A percentile compares a stretch with the other conserved stretches of the same genome.
These are phyloP conservation scores for Cornus florida DNA, from an alignment of 148 eudicot species.

Conservation along the genomic window DNA sequence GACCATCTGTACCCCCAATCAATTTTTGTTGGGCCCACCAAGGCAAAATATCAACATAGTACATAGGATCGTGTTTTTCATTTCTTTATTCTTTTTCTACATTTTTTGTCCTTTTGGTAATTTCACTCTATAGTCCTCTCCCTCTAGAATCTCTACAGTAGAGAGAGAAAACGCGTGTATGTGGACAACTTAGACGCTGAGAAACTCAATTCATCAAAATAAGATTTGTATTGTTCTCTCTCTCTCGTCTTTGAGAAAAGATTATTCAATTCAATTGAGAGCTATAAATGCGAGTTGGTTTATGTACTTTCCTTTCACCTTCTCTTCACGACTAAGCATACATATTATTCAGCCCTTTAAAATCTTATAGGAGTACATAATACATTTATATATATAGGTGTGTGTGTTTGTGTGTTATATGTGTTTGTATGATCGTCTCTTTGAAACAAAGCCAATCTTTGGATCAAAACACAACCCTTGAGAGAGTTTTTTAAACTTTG, in stretches of 20 bases:
- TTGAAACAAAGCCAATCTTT: background rate
- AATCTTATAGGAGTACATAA: background rate
- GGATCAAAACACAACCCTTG: background rate
- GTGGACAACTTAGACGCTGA: conserved; percentile 11
- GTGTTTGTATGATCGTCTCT: background rate
- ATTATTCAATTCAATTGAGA: background rate
- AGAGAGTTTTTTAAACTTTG: background rate
- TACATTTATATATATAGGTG: conserved; percentile 3
- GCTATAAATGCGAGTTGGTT: conserved; percentile 54
- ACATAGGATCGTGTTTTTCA: too few relatives aligned
- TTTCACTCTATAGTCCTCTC: background rate
- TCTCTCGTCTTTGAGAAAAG: background rate
- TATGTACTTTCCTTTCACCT: conserved; percentile 26
- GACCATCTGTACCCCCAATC: too few relatives aligned
- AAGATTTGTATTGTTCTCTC: background rate
- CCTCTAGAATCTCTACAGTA: background rate
- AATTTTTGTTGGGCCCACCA: too few relatives aligned
- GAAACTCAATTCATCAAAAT: background rate
- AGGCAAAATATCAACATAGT: too few relatives aligned
- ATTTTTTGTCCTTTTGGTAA: too few relatives aligned
- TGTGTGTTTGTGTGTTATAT: background rate
- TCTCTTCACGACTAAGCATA: conserved; percentile 48
- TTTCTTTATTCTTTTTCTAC: too few relatives aligned
- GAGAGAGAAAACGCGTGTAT: conserved; percentile 5
- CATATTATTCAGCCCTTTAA: background rate